These are phyloP conservation scores for Neoboletus subvelutipes DNA, from an alignment of 768 basidiomycete genomes.

Conservation along the genomic window DNA sequence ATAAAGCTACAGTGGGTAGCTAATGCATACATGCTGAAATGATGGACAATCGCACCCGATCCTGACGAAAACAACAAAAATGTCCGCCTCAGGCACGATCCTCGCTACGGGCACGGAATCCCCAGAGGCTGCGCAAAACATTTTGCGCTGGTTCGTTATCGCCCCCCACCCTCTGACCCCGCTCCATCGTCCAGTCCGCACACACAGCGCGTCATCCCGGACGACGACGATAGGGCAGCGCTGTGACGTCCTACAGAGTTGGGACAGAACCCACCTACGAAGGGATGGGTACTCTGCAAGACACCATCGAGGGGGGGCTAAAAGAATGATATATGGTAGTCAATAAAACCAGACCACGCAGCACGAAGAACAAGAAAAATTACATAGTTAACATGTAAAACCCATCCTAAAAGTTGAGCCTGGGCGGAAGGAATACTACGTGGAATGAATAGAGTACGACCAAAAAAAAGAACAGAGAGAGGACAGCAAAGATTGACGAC, in stretches of 20 bases:
- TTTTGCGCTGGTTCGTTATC: conserved; percentile 38
- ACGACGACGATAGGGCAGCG: neutral
- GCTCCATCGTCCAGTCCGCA: conserved; percentile 7
- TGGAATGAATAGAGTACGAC: too few relatives aligned
- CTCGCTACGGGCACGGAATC: conserved; percentile 76
- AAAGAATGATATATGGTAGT: too few relatives aligned
- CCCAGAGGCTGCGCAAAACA: conserved; percentile 56
- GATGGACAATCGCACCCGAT: too few relatives aligned
- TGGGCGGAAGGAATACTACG: too few relatives aligned
- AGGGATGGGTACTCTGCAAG: conserved; percentile 9
- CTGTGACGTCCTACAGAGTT: conserved; percentile 11
- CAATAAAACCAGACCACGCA: too few relatives aligned
- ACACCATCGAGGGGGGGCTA: conserved; percentile 5
- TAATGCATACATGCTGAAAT: too few relatives aligned
- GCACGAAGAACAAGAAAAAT: too few relatives aligned
- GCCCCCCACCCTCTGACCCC: conserved; percentile 8
- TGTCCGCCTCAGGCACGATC: too few relatives aligned
- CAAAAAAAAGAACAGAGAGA: too few relatives aligned
- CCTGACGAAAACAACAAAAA: conserved; percentile 21
- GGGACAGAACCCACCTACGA: neutral
- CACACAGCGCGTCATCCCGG: conserved; percentile 19
- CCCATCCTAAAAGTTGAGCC: too few relatives aligned
- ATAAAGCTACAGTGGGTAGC: neutral
- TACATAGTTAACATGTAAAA: too few relatives aligned
- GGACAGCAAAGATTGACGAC: too few relatives aligned